phyloP scores from a whole-genome alignment of 2,329 filamentous ascomycete species.

The Lecanoromycetidae sp. region DNA sequence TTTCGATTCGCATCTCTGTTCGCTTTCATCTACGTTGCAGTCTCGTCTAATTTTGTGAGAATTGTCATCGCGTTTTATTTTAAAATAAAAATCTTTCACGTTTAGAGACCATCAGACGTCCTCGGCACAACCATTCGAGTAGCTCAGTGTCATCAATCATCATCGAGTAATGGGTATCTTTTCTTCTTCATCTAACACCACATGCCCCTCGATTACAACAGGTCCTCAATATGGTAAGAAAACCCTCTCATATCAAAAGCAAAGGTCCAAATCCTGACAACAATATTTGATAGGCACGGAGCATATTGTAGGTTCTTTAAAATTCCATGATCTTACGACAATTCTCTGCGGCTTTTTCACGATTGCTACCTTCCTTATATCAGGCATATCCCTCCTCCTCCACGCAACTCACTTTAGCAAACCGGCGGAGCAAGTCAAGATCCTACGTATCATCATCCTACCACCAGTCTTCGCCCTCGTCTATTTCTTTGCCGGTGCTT shows the following conservation, averaged over 20 bases:
- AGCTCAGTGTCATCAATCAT: background rate
- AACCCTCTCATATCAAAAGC: background rate
- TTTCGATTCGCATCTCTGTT: too few species aligned
- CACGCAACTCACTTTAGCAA: conserved; percentile 32
- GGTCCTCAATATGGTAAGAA: conserved; percentile 5
- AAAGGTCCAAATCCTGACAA: background rate
- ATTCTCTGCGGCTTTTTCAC: conserved; percentile 4
- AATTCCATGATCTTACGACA: conserved; percentile 1
- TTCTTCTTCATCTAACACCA: background rate
- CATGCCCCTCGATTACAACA: background rate
- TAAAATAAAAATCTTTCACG: too few species aligned
- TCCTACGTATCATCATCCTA: conserved; percentile 2
- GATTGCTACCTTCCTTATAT: background rate
- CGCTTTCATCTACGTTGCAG: too few species aligned
- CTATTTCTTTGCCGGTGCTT: conserved; percentile 30
- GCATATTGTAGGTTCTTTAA: background rate
- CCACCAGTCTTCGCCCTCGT: conserved; percentile 22
- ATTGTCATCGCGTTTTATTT: too few species aligned
- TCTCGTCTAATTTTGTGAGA: too few species aligned
- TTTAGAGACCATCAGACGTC: background rate
- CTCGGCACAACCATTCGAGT: background rate
- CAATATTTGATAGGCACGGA: background rate
- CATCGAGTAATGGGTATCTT: background rate
- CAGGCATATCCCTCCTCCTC: conserved; percentile 11
- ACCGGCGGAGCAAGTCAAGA: conserved; percentile 32